Evolutionary conservation across 1,284 basidiomycete species (phyloP).

Genomic region (Papiliotrema nemorosa): DNA sequence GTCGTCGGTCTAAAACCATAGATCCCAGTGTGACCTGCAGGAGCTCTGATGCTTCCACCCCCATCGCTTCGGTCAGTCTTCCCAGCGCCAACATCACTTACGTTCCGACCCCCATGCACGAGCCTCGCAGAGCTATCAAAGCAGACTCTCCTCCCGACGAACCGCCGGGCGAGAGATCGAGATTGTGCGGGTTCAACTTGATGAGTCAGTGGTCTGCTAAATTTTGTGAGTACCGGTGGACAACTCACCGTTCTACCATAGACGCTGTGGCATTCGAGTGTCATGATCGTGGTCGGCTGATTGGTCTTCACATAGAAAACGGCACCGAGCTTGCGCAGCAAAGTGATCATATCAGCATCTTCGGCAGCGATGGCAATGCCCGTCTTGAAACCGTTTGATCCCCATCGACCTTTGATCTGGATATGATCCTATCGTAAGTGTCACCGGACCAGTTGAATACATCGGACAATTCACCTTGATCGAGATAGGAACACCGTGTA

Average conservation of each 20-base stretch:
- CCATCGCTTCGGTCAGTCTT: not conserved
- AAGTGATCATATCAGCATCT: constrained; percentile 10
- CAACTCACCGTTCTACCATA: too few species aligned
- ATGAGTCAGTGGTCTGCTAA: too few species aligned
- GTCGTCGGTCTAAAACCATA: constrained; percentile 2
- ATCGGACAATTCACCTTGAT: constrained; percentile 51
- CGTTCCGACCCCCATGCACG: constrained; percentile 3
- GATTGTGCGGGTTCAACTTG: constrained; percentile 60
- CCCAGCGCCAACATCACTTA: constrained; percentile 9
- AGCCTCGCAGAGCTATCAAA: not conserved
- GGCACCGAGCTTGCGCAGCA: constrained; percentile 13
- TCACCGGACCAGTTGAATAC: not conserved
- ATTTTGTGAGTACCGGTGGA: too few species aligned
- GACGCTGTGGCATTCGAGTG: too few species aligned
- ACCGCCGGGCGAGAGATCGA: constrained; percentile 56
- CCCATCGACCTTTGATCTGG: not conserved
- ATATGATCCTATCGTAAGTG: not conserved
- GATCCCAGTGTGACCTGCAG: not conserved
- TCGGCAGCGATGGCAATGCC: not conserved
- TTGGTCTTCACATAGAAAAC: not conserved
- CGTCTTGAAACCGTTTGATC: not conserved
- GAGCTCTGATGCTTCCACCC: too few species aligned
- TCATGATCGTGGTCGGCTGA: too few species aligned
- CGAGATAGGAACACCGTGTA: constrained; percentile 63
- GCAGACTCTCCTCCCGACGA: constrained; percentile 60